A percentile compares a stretch with the other conserved stretches of the same genome.
Conservation (phyloP, 2,329 filamentous ascomycete species). For the Fusarium acutatum region DNA sequence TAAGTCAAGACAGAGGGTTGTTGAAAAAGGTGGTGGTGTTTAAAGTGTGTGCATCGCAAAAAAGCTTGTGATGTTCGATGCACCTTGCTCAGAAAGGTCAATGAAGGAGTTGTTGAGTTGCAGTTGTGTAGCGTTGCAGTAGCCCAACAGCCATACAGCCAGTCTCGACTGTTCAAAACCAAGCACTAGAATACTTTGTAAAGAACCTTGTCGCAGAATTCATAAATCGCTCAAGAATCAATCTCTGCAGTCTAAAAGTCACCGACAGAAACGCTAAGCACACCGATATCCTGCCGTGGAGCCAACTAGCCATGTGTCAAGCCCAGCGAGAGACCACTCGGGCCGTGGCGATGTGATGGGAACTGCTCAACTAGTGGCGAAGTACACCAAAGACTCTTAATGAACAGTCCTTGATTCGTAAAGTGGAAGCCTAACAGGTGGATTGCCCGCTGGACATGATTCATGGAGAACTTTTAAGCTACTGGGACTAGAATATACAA, state of each 20-base stretch:
- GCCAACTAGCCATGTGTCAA: not conserved
- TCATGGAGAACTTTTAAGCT: not conserved
- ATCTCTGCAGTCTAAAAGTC: not conserved
- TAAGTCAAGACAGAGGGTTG: not conserved
- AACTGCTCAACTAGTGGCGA: slow-evolving; percentile 2
- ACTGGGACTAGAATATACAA: not conserved
- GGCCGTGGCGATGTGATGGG: not conserved
- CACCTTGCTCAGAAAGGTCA: not conserved
- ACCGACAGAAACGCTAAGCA: slow-evolving; percentile 2
- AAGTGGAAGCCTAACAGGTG: not conserved
- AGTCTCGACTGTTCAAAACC: not conserved
- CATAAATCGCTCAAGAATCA: slow-evolving; percentile 18
- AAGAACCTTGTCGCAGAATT: not conserved
- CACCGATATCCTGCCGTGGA: not conserved
- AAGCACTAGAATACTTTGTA: no score
- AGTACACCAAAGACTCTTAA: not conserved
- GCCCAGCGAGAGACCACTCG: not conserved
- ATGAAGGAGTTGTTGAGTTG: not conserved
- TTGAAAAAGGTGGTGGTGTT: slow-evolving; percentile 1
- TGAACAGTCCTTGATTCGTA: not conserved
- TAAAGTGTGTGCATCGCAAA: slow-evolving; percentile 27
- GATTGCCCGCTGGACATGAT: slow-evolving; percentile 1
- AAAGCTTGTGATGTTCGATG: not conserved
- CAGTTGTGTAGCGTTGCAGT: not conserved
- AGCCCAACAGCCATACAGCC: not conserved